Evolutionary conservation across 768 basidiomycete species (phyloP), one percentile per base, ranked within the genome.

Genomic region (Daedaleopsis nitida): DNA sequence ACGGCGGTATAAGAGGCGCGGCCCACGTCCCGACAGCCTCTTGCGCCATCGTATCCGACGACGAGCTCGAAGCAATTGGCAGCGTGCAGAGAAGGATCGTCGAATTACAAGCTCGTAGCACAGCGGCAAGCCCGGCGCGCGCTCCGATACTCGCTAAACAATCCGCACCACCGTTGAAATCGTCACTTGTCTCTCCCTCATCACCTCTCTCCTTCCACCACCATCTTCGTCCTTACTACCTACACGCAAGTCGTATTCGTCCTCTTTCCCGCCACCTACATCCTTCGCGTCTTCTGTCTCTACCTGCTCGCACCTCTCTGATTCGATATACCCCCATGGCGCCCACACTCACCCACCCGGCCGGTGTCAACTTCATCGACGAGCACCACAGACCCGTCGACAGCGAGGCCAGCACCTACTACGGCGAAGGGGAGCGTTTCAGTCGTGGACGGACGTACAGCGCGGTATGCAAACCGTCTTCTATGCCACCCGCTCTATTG

Each of bases 391-490:
- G 75, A 27, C 69, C 80, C 5, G 81, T 82, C 57, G 78, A 91
- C 66, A 79, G 80, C 54, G 93, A 96, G 56, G 86, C 93, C 10
- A 81, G 86, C 23, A 83, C 85, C 10, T 95, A 95, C 77, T 96
- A 96, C 66, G 91, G 91, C 45, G 86, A 87, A 19, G 83, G 81
- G 47, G 90, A 96, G 70, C 81, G 86, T 4, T 89, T 86, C 74
- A 86, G 87, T 72, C 88, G 94, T 66, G 86, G 89, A 17, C 81
- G 94, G 69, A 96, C 94, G 0, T 97, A 94, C 74, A 94, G 92
- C 65, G 86, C 86, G 62, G 94, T 95, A 76, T 66, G 88, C 75
- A 16, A 19, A 42, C 39, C 47, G 34, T 43, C n/a, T 49, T 45
- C 21, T 59, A 37, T 32, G 17, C 19, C 27, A 14, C n/a, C 45